phyloP scores from a whole-genome alignment of 352 stramenopile genomes.

The Phytophthora megakarya region DNA sequence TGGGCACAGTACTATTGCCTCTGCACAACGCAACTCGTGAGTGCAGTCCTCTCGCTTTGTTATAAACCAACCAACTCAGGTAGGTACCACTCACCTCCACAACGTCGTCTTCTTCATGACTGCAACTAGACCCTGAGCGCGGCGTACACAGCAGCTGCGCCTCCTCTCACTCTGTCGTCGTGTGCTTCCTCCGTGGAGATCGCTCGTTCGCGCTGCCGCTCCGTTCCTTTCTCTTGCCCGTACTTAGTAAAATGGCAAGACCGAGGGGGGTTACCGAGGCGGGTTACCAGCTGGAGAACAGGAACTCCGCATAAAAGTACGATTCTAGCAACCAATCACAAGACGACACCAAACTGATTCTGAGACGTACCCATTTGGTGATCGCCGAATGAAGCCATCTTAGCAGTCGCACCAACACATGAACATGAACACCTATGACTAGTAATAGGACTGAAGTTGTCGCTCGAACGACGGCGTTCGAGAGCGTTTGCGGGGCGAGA shows the following conservation, averaged over 20 bases:
- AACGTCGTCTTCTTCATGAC: slow-evolving; percentile 43
- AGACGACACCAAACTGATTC: slow-evolving; percentile 8
- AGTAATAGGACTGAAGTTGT: slow-evolving; percentile 23
- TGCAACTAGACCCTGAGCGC: not conserved
- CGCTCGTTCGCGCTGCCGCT: slow-evolving; percentile 26
- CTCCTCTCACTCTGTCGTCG: slow-evolving; percentile 15
- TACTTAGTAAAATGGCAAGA: slow-evolving; percentile 23
- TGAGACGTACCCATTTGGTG: too few relatives aligned
- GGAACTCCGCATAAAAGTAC: slow-evolving; percentile 24
- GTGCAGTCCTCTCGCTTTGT: slow-evolving; percentile 16
- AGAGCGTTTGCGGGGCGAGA: slow-evolving; percentile 34
- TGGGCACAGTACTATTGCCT: slow-evolving; percentile 24
- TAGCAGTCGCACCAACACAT: slow-evolving; percentile 15
- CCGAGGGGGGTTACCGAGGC: slow-evolving; percentile 4
- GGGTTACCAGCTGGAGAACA: not conserved
- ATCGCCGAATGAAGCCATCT: slow-evolving; percentile 25
- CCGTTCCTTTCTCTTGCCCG: too few relatives aligned
- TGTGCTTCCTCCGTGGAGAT: slow-evolving; percentile 19
- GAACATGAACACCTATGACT: not conserved
- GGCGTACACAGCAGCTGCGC: not conserved
- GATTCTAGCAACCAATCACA: slow-evolving; percentile 29
- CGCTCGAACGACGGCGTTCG: slow-evolving; percentile 32
- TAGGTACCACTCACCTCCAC: slow-evolving; percentile 34
- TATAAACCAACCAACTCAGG: slow-evolving; percentile 21
- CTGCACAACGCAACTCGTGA: slow-evolving; percentile 7